Base-by-base conservation (phyloP, 441 rosid species). In the Erysimum cheiri region DNA sequence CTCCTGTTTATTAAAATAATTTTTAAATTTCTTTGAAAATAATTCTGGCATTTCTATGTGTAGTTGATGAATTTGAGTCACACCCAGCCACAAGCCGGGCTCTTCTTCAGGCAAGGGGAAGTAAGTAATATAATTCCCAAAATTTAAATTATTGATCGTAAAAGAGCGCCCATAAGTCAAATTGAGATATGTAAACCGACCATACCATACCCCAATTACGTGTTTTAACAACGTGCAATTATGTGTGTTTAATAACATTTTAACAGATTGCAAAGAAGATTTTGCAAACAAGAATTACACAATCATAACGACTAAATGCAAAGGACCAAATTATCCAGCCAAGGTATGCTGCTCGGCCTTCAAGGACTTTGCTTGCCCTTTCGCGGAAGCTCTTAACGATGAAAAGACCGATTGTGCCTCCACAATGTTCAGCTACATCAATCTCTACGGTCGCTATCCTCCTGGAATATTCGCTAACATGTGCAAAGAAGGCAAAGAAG, bases 361-460 rank as follows among this genome's bases (percentile, higher is more conserved):
- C 57, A 84, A 83, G 67, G 80, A 76, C 41, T 84, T 88, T 11
- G 82, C 82, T 4, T 88, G 93, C 69, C 87, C 86, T 37, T 77
- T 78, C 29, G 17, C 50, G 0, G 86, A 80, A 10, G 62, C 50
- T 47, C 26, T 88, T 35, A 85, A 85, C 41, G 87, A 84, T 56
- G 60, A 60, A 13, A 67, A 49, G 17, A 71, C 46, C 10, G 86
- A 85, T 54, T 88, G 93, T 70, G 87, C 93, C 6, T 2, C 79
- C 3, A 84, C 87, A 36, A 85, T 88, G 92, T 87, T 87, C 77
- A 87, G 90, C 35, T 87, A 87, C 87, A 85, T 87, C 53, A 87
- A 87, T 70, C 67, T 87, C 48, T 80, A 77, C 1, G 90, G 92
- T 13, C 85, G 76, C 37, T 87, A 82, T 70, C 90, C 90, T 11